Percentiles rank a stretch among this genome's conserved stretches.
These are phyloP conservation scores for Delonix regia DNA, from an alignment of 306 rosid genomes.

Conservation along the genomic window DNA sequence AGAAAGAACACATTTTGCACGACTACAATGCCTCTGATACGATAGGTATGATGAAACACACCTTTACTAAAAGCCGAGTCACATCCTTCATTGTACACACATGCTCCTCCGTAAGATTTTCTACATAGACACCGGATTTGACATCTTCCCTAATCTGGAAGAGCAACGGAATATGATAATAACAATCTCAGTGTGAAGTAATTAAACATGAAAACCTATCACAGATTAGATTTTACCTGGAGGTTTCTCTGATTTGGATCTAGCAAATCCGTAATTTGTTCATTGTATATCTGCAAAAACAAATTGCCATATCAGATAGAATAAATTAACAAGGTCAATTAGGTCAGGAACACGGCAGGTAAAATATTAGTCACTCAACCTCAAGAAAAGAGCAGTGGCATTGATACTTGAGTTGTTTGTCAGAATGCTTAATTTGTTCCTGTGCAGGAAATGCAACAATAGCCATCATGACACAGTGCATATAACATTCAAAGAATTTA, in stretches of 20 bases:
- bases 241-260: slow-evolving; percentile 84
- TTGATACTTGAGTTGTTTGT: slow-evolving; percentile 71
- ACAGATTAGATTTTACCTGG: slow-evolving; percentile 51
- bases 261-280: slow-evolving; percentile 86
- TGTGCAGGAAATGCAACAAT: slow-evolving; percentile 36
- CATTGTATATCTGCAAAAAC: slow-evolving; percentile 85
- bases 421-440: slow-evolving; percentile 86
- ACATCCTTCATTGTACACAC: slow-evolving; percentile 71
- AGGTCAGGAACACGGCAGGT: slow-evolving; percentile 16
- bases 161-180: slow-evolving; percentile 12
- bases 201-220: slow-evolving; percentile 13
- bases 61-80: slow-evolving; percentile 71
- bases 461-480: slow-evolving; percentile 10
- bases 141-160: slow-evolving; percentile 90
- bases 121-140: slow-evolving; percentile 93
- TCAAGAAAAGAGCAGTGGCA: slow-evolving; percentile 86
- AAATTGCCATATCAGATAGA: slow-evolving; percentile 30
- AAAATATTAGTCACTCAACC: slow-evolving; percentile 47
- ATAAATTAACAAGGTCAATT: slow-evolving; percentile 26
- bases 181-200: slow-evolving; percentile 12
- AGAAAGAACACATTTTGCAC: slow-evolving; percentile 1
- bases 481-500: slow-evolving; percentile 10
- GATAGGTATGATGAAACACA: slow-evolving; percentile 36
- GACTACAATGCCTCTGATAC: neutral
- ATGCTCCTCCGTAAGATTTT: slow-evolving; percentile 79